A percentile compares a stretch with the other conserved stretches of the same genome.
These are phyloP conservation scores for Pseudogymnoascus sp. DNA, from an alignment of 2,329 filamentous ascomycete species.

Conservation along the genomic window DNA sequence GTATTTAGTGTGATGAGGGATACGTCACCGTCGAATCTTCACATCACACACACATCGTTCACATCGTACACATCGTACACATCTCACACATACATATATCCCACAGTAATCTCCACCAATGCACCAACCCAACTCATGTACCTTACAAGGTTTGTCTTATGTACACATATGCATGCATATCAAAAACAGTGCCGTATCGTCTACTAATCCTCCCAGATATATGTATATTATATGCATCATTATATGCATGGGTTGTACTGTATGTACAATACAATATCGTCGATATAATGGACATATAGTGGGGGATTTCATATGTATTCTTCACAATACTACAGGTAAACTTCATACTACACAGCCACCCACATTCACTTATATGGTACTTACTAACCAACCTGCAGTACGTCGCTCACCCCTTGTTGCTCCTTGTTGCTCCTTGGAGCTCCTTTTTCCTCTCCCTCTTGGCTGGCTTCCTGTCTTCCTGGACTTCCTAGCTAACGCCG, in stretches of 20 bases:
- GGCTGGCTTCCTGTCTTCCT: not conserved
- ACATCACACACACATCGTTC: no score
- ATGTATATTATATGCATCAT: no score
- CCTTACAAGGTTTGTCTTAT: not conserved
- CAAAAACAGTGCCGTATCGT: not conserved
- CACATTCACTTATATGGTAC: not conserved
- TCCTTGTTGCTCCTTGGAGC: not conserved
- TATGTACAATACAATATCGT: not conserved
- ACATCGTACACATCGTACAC: not conserved
- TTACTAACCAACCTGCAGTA: not conserved
- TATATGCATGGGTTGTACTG: not conserved
- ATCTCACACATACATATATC: not conserved
- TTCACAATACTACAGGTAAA: not conserved
- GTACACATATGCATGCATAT: constrained; percentile 10
- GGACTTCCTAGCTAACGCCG: not conserved
- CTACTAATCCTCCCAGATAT: no score
- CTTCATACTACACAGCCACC: not conserved
- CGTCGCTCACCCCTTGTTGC: not conserved
- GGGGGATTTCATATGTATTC: not conserved
- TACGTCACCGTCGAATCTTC: constrained; percentile 5
- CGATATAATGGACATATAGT: not conserved
- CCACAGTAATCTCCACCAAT: constrained; percentile 7
- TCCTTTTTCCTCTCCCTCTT: not conserved
- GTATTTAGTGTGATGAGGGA: not conserved
- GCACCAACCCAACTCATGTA: constrained; percentile 3